A percentile compares a stretch with the other conserved stretches of the same genome.
phyloP scores from a whole-genome alignment of 441 rosid species.

The Populus hybrid region DNA sequence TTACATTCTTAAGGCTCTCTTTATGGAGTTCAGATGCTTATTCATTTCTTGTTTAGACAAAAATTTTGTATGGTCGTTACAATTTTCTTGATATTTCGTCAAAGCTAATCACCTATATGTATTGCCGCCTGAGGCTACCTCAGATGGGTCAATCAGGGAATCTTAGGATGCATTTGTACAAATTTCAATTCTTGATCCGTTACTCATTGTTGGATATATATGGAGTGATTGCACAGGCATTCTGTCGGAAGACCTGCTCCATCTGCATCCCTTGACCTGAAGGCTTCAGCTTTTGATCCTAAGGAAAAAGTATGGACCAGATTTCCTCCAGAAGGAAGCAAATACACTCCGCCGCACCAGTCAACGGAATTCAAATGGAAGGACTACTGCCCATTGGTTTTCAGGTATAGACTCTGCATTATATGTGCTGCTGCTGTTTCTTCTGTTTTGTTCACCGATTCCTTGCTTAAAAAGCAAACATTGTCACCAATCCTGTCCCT shows the following conservation, averaged over 20 bases:
- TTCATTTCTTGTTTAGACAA: neutral
- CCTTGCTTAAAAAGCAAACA: neutral
- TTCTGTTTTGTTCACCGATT: neutral
- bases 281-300: constrained; percentile 90
- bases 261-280: constrained; percentile 71
- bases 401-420: constrained; percentile 49
- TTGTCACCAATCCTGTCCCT: neutral
- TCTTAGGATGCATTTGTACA: neutral
- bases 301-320: constrained; percentile 95
- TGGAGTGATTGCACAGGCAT: constrained; percentile 47
- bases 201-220: neutral
- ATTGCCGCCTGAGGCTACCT: neutral
- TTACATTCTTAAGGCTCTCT: constrained; percentile 2
- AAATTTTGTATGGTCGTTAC: neutral
- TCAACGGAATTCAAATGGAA: constrained; percentile 95
- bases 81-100: neutral
- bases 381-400: constrained; percentile 96
- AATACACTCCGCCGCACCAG: constrained; percentile 91
- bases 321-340: constrained; percentile 91
- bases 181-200: neutral
- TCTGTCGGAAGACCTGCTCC: constrained; percentile 94
- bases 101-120: neutral
- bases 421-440: neutral
- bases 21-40: neutral
- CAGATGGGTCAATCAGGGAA: neutral